Percentiles rank a stretch among this genome's conserved stretches.
These are phyloP conservation scores for Ulota crispa DNA, from an alignment of 225 moss, liverwort and hornwort genomes.

Conservation along the genomic window DNA sequence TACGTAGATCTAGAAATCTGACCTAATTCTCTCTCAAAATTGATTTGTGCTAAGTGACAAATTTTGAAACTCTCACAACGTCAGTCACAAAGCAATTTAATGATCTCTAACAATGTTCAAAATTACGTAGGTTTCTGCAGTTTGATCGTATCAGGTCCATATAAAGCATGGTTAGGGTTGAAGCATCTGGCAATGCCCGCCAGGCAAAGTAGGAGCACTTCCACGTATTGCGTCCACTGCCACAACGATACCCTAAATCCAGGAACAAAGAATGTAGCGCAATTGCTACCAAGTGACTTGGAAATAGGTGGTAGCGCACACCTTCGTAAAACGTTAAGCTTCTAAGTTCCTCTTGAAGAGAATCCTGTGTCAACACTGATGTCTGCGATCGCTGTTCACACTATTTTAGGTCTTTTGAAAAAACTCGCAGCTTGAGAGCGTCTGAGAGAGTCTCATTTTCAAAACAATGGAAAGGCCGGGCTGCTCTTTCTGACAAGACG, in stretches of 20 bases:
- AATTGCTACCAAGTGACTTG: not conserved
- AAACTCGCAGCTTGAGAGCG: not conserved
- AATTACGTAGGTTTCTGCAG: not conserved
- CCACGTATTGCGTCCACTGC: not conserved
- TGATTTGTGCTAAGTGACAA: not conserved
- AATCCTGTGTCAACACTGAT: not conserved
- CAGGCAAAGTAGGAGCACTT: not conserved
- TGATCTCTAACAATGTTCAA: not conserved
- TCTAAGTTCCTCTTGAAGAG: not conserved
- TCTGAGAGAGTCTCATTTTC: not conserved
- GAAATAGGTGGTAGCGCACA: not conserved
- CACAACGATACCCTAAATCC: not conserved
- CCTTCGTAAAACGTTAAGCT: not conserved
- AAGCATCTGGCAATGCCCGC: not conserved
- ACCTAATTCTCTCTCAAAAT: not conserved
- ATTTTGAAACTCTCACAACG: not conserved
- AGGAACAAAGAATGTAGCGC: not conserved
- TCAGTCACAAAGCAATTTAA: not conserved
- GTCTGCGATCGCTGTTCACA: not conserved
- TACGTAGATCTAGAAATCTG: not conserved
- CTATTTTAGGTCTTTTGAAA: not conserved
- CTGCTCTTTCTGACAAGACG: rapidly evolving
- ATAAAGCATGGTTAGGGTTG: not conserved
- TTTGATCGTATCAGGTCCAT: not conserved
- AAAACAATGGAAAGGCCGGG: rapidly evolving